These are phyloP conservation scores for Suhomyces pyralidae DNA, from an alignment of 805 yeast genomes.

Conservation along the genomic window DNA sequence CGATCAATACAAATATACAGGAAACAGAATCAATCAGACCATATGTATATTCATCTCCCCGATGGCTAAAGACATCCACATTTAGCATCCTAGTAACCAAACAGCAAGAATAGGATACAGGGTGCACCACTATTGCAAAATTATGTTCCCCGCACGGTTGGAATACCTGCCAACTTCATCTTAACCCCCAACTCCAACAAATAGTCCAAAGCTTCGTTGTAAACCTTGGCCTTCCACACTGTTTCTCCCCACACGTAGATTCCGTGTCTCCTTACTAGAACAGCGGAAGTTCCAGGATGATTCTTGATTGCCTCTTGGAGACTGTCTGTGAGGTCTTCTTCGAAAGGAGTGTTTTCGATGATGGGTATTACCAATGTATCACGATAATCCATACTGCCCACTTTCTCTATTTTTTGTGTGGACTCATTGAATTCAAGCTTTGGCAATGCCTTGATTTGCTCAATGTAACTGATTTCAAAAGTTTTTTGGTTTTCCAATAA, in stretches of 20 bases:
- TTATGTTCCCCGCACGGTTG: slow-evolving; percentile 15
- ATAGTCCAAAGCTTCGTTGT: slow-evolving; percentile 91
- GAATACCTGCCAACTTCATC: slow-evolving; percentile 70
- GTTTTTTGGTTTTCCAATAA: slow-evolving; percentile 59
- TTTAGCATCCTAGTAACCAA: background rate
- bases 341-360: slow-evolving; percentile 86
- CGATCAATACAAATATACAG: background rate
- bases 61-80: background rate
- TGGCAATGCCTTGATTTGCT: slow-evolving; percentile 92
- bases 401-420: slow-evolving; percentile 44
- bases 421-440: slow-evolving; percentile 31
- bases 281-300: slow-evolving; percentile 80
- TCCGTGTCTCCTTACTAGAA: slow-evolving; percentile 89
- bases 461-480: slow-evolving; percentile 76
- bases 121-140: background rate
- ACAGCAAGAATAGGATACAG: background rate
- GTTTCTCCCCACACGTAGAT: slow-evolving; percentile 95
- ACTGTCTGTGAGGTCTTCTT: slow-evolving; percentile 72
- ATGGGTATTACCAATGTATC: slow-evolving; percentile 84
- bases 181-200: slow-evolving; percentile 79
- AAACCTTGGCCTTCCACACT: slow-evolving; percentile 89
- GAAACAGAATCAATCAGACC: background rate
- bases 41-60: background rate
- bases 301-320: slow-evolving; percentile 60
- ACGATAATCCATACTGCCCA: slow-evolving; percentile 67